Evolutionary conservation across 371 early-diverging fungal genomes (phyloP), one percentile per base, ranked within the genome.

Genomic region (Syncephalastrum racemosum): DNA sequence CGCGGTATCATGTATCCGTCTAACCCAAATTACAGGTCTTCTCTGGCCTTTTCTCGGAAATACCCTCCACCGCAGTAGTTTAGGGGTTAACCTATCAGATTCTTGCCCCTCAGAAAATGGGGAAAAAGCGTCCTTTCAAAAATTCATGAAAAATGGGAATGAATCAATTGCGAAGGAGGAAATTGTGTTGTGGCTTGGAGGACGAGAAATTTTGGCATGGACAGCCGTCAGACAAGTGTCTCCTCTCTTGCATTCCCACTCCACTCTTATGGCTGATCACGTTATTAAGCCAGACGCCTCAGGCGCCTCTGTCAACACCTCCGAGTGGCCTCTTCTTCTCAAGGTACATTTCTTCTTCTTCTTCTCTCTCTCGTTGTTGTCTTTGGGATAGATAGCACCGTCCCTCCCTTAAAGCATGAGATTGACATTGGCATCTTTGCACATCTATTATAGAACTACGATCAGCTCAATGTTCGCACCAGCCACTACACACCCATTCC

Each of bases 401-500:
- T 41, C 41, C 27, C 49, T 49, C 7, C 46, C 12, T 2, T 20
- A 49, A 41, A 10, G 46, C 18, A 15, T 7, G 5, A 45, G 7
- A 19, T 12, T 19, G 22, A 49, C 24, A 2, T 23, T 4, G 50
- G 25, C 10, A 22, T 64, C 40, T n/a, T 18, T 41, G 25, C 10
- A 31, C 10, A 19, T 50, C 41, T 46, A 52, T 68, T 12, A 60
- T 77, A 86, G 90, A 96, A 99, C 85, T 95, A 92, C 71, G 99
- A 99, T 82, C 93, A 96, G 81, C 88, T 99, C 67, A 89, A 97
- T 65, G 94, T 97, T 63, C 91, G 98, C 71, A 96, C 98, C 46
- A 91, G 90, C 53, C 96, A 98, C 79, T 99, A 98, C 83, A 99
- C 98, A 41, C 99, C 99, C 55, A 92, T 97, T 64, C 95, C 97